These are phyloP conservation scores for Stephania japonica DNA, from an alignment of 164 flowering plant genomes.

Conservation along the genomic window DNA sequence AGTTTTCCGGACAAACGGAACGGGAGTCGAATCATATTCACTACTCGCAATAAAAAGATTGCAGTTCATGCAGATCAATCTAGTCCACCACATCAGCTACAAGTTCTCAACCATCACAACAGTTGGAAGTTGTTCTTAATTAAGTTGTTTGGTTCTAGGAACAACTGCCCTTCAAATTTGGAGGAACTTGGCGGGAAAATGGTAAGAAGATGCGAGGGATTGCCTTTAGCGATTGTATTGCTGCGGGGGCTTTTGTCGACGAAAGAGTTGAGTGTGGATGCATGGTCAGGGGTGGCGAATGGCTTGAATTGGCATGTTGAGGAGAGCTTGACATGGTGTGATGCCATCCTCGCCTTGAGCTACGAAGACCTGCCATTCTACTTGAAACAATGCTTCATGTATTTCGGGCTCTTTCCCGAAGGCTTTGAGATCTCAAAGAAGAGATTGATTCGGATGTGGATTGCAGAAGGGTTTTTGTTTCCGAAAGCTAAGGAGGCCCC, in stretches of 20 bases:
- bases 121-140: constrained; percentile 30
- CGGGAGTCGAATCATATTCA: constrained; percentile 1
- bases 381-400: constrained; percentile 6
- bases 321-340: background rate
- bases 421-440: background rate
- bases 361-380: background rate
- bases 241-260: constrained; percentile 11
- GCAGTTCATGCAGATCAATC: constrained; percentile 1
- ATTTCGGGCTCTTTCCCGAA: constrained; percentile 13
- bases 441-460: constrained; percentile 13
- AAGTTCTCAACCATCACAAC: background rate
- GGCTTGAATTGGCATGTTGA: background rate
- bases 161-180: constrained; percentile 5
- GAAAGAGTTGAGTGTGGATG: constrained; percentile 3
- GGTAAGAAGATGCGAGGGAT: constrained; percentile 16
- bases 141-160: background rate
- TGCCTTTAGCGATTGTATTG: constrained; percentile 18
- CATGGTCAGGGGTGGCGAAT: constrained; percentile 2
- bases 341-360: background rate
- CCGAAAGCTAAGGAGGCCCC: background rate
- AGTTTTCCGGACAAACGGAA: background rate
- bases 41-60: background rate
- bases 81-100: background rate
- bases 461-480: constrained; percentile 11
- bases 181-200: constrained; percentile 6